Evolutionary conservation across 495 filamentous ascomycete genomes (phyloP), one percentile per base, ranked within the genome.

Genomic region (Neurospora sp.): DNA sequence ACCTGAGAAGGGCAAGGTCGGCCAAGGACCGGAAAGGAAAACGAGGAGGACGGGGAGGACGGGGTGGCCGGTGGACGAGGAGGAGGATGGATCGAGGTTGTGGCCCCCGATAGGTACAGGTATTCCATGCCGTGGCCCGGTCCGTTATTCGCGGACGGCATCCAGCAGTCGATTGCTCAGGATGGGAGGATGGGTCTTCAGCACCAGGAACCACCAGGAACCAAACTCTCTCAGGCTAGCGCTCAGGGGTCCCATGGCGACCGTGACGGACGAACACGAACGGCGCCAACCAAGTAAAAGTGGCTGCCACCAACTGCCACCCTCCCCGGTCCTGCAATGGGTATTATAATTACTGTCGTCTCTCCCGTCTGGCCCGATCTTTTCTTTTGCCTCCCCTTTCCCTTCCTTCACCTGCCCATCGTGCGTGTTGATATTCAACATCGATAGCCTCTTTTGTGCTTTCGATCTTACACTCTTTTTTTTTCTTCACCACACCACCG

Each of bases 401-500:
- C 79, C 74, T 75, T 77, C 80, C 76, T 77, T 79, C 80, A 81
- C 80, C 80, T 80, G 80, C 79, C 76, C 76, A 78, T 75, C 80
- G 76, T 81, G 78, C 79, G 83, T 83, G 78, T 82, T 83, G 81
- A 82, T 82, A 83, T 83, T 82, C 79, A 81, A 80, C 78, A 78
- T 78, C 80, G 86, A 85, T 83, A 86, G 86, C 85, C 78, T 85
- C 82, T 74, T 79, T 82, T 78, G 79, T 82, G 83, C 86, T 86
- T 80, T 86, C 79, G 79, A 79, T 80, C 76, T 83, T 80, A 78
- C 74, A 83, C 82, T 78, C 78, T 75, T 71, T 75, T 74, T 74
- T 76, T 77, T 74, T 61, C 69, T 82, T 84, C 83, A 65, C 53
- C 83, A 78, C 83, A 90, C 87, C 81, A 94, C 93, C 92, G 93